Percentiles rank a stretch among this genome's conserved stretches.
Conservation (phyloP, 768 basidiomycete genomes). For the Agaricus subrufescens region DNA sequence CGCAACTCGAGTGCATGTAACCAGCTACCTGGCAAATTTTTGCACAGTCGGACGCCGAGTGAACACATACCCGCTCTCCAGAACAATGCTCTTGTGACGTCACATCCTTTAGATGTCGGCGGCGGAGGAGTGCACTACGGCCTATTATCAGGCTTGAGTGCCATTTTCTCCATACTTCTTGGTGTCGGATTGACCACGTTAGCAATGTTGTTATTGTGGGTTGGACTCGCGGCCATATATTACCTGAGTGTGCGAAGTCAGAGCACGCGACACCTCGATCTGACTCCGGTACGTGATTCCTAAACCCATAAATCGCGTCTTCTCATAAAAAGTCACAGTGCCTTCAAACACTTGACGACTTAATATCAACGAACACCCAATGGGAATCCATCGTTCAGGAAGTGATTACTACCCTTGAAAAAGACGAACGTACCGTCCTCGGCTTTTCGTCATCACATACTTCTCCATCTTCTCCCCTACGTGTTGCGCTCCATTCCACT, state of each 20-base stretch:
- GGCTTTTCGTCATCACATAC: slow-evolving; percentile 37
- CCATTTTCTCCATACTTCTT: slow-evolving; percentile 34
- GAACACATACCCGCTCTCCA: slow-evolving; percentile 19
- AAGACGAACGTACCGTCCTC: slow-evolving; percentile 46
- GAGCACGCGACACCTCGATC: slow-evolving; percentile 38
- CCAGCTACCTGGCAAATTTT: slow-evolving; percentile 45
- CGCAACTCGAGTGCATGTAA: slow-evolving; percentile 26
- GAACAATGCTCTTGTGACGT: slow-evolving; percentile 15
- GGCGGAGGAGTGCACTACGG: slow-evolving; percentile 31
- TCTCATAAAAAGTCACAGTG: slow-evolving; percentile 40
- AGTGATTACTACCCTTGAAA: slow-evolving; percentile 59
- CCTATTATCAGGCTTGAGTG: slow-evolving; percentile 34
- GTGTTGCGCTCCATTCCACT: slow-evolving; percentile 67
- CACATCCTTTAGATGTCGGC: slow-evolving; percentile 16
- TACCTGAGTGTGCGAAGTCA: slow-evolving; percentile 16
- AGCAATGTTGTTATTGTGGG: slow-evolving; percentile 29
- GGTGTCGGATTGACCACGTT: slow-evolving; percentile 39
- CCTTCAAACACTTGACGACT: slow-evolving; percentile 58
- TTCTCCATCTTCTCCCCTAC: slow-evolving; percentile 53
- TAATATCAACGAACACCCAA: slow-evolving; percentile 59
- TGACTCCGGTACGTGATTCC: slow-evolving; percentile 44
- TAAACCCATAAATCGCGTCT: not conserved
- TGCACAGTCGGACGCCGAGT: slow-evolving; percentile 41
- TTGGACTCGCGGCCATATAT: slow-evolving; percentile 1
- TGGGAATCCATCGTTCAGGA: slow-evolving; percentile 78